A percentile compares a stretch with the other conserved stretches of the same genome.
These are phyloP conservation scores for Exophiala sp. DNA, from an alignment of 2,329 filamentous ascomycete genomes.

Conservation along the genomic window DNA sequence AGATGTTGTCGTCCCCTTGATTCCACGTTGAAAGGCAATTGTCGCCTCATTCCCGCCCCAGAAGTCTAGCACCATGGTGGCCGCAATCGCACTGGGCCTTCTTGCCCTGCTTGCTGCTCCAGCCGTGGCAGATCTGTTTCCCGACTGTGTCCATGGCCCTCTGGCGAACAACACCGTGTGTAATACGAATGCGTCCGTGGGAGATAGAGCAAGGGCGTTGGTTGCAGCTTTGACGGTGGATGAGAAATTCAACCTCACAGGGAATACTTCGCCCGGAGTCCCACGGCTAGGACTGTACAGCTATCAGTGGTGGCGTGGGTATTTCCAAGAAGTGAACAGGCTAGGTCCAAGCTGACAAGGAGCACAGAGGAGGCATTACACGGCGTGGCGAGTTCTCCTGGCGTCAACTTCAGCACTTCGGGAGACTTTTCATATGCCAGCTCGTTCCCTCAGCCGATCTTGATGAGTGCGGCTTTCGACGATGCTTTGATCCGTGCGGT, in stretches of 20 bases:
- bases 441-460: constrained; percentile 60
- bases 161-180: constrained; percentile 49
- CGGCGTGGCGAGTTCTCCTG: constrained; percentile 52
- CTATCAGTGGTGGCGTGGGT: constrained; percentile 41
- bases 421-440: constrained; percentile 56
- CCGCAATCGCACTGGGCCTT: constrained; percentile 7
- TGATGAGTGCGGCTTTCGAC: constrained; percentile 58
- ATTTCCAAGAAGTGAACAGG: not conserved
- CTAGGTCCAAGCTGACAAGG: constrained; percentile 3
- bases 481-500: constrained; percentile 55
- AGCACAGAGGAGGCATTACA: constrained; percentile 46
- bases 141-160: constrained; percentile 49
- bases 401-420: constrained; percentile 49
- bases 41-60: no score
- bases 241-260: constrained; percentile 53
- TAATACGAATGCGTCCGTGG: constrained; percentile 39
- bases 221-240: constrained; percentile 47
- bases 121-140: constrained; percentile 28
- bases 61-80: not conserved
- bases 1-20: no score
- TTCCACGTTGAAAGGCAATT: no score
- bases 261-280: constrained; percentile 46
- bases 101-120: constrained; percentile 11
- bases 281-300: constrained; percentile 51
- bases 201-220: constrained; percentile 44